Percentiles rank a stretch among this genome's conserved stretches.
These are phyloP conservation scores for Phyllosticta citrichinensis DNA, from an alignment of 2,329 filamentous ascomycete genomes.

Conservation along the genomic window DNA sequence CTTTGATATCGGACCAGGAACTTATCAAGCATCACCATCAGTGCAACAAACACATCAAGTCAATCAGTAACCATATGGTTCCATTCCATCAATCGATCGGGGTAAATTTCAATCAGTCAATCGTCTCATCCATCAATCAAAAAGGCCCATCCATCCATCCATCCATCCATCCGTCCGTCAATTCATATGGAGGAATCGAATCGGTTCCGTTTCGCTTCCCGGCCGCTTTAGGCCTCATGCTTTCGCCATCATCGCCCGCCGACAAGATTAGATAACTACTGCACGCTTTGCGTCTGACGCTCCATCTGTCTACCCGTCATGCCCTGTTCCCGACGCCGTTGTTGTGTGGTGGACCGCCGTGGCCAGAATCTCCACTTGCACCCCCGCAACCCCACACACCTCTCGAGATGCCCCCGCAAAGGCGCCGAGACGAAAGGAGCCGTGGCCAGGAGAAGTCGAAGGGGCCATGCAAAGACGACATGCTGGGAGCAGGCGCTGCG, in stretches of 20 bases:
- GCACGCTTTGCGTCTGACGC: not conserved
- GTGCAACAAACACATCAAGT: no score
- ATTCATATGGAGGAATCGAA: no score
- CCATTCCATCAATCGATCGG: not conserved
- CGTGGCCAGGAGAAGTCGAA: not conserved
- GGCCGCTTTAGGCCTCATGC: not conserved
- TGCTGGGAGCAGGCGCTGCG: not conserved
- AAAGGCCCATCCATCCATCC: not conserved
- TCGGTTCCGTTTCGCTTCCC: no score
- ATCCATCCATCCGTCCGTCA: not conserved
- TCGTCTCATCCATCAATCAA: not conserved
- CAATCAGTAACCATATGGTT: not conserved
- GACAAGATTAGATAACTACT: not conserved
- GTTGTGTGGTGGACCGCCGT: not conserved
- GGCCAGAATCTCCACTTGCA: not conserved
- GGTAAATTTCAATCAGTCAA: not conserved
- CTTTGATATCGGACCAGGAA: no score
- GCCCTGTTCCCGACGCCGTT: not conserved
- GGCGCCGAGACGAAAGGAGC: not conserved
- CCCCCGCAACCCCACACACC: not conserved
- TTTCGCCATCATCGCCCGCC: not conserved
- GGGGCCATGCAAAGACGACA: not conserved
- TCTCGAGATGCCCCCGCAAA: not conserved
- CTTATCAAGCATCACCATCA: no score
- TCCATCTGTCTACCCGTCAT: not conserved